phyloP scores from a whole-genome alignment of 768 basidiomycete species.

The Kwoniella mangroviensis region DNA sequence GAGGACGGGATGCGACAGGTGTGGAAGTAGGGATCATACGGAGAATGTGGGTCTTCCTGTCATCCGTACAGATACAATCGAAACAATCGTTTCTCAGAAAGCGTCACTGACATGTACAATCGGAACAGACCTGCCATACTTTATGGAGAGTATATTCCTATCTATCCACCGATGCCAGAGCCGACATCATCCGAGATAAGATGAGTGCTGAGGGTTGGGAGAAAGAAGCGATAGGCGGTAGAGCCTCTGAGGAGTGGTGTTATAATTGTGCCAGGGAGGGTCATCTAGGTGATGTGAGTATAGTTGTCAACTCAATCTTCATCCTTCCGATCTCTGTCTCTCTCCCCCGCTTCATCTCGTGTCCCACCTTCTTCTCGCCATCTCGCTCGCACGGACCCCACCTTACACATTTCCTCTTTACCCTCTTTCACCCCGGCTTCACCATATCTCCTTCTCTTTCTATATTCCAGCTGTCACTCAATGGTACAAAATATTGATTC shows the following conservation, averaged over 20 bases:
- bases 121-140: constrained; percentile 39
- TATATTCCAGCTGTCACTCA: not conserved
- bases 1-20: constrained; percentile 42
- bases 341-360: not conserved
- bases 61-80: not conserved
- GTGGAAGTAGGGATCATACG: constrained; percentile 47
- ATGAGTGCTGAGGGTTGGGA: constrained; percentile 34
- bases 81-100: not conserved
- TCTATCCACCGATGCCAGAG: constrained; percentile 17
- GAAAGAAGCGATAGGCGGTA: constrained; percentile 45
- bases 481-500: not conserved
- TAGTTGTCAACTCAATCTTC: not conserved
- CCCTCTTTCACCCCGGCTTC: not conserved
- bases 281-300: constrained; percentile 50
- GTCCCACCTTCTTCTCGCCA: not conserved
- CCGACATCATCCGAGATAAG: constrained; percentile 24
- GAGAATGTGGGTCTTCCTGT: constrained; percentile 33
- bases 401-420: not conserved
- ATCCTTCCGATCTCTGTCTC: not conserved
- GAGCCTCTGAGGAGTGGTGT: constrained; percentile 40
- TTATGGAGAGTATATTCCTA: constrained; percentile 51
- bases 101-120: not conserved
- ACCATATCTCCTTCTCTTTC: not conserved
- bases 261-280: constrained; percentile 52
- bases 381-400: no score